phyloP scores from a whole-genome alignment of 2,329 filamentous ascomycete species.

The Sporothrix humicola region DNA sequence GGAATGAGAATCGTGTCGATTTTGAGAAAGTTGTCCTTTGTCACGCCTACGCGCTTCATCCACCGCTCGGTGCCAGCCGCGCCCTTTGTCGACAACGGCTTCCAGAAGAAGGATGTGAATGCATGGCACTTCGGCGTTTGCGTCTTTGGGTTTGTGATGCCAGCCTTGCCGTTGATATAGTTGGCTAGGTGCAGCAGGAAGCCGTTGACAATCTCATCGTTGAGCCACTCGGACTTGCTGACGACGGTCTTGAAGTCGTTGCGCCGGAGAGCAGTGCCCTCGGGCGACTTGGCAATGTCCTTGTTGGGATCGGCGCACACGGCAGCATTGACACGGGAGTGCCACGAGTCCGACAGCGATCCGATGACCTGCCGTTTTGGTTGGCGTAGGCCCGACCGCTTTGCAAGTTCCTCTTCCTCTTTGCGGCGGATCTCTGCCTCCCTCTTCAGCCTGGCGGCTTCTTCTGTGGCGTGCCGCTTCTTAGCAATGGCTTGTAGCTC shows the following conservation, averaged over 20 bases:
- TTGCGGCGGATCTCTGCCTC: conserved; percentile 38
- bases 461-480: conserved; percentile 36
- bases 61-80: conserved; percentile 58
- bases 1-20: conserved; percentile 73
- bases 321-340: conserved; percentile 45
- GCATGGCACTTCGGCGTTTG: conserved; percentile 65
- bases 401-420: conserved; percentile 38
- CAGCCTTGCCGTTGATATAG: conserved; percentile 62
- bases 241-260: conserved; percentile 71
- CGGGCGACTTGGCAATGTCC: conserved; percentile 54
- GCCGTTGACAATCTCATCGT: conserved; percentile 76
- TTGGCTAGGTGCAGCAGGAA: conserved; percentile 66
- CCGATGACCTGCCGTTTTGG: conserved; percentile 41
- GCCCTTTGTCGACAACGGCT: conserved; percentile 56
- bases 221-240: conserved; percentile 67
- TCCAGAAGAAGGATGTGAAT: conserved; percentile 71
- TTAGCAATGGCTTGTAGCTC: conserved; percentile 39
- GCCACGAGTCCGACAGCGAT: conserved; percentile 49
- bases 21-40: conserved; percentile 65
- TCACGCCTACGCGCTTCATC: conserved; percentile 62
- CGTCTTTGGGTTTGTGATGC: conserved; percentile 53
- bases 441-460: conserved; percentile 38
- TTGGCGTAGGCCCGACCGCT: conserved; percentile 40
- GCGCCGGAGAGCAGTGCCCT: conserved; percentile 56
- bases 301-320: conserved; percentile 45